phyloP scores from a whole-genome alignment of 2,329 filamentous ascomycete species.

The Aspergillus thermomutatus region DNA sequence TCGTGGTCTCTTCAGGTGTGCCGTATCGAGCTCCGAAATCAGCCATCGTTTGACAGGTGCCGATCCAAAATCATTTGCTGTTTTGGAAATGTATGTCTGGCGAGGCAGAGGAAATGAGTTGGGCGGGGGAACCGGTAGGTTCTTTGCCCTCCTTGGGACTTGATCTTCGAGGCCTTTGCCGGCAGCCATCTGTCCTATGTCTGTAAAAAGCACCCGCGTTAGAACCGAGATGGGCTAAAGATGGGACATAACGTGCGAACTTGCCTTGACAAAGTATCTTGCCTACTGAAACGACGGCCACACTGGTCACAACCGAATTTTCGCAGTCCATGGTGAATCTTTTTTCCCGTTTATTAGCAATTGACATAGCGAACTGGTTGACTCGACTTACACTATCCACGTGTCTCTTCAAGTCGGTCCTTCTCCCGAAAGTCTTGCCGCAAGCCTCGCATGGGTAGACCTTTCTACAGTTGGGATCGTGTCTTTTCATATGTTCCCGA shows the following conservation, averaged over 20 bases:
- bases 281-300: conserved; percentile 68
- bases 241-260: conserved; percentile 15
- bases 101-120: not conserved
- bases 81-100: not conserved
- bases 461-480: conserved; percentile 70
- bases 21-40: not conserved
- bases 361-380: not conserved
- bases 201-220: conserved; percentile 4
- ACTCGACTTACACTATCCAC: conserved; percentile 47
- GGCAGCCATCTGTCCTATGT: conserved; percentile 17
- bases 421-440: conserved; percentile 73
- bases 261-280: conserved; percentile 78
- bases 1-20: not conserved
- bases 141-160: not conserved
- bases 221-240: not conserved
- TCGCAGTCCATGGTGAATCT: conserved; percentile 71
- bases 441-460: conserved; percentile 70
- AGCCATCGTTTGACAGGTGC: not conserved
- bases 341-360: conserved; percentile 53
- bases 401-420: conserved; percentile 68
- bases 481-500: conserved; percentile 80
- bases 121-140: not conserved
- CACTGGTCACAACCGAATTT: conserved; percentile 71
- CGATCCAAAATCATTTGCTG: not conserved
- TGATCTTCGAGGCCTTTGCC: conserved; percentile 3